Evolutionary conservation across 495 filamentous ascomycete species (phyloP).

Genomic region (Aspergillus sclerotiicarbonarius): DNA sequence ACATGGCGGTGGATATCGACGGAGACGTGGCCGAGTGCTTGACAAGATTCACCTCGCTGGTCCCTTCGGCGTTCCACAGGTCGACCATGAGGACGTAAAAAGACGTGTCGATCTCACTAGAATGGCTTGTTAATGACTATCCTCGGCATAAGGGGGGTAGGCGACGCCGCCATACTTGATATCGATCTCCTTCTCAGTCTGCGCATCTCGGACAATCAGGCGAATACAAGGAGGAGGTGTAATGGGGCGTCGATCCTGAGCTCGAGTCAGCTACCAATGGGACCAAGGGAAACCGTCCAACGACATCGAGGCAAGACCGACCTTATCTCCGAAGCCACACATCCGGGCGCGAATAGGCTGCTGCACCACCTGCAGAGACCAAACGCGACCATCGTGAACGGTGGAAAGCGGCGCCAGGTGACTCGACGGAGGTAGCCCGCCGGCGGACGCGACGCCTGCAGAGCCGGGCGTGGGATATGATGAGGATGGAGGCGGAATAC

Average conservation of each 20-base stretch:
- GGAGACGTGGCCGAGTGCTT: slow-evolving; percentile 83
- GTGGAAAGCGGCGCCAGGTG: slow-evolving; percentile 41
- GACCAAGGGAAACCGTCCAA: not conserved
- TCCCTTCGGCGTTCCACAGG: slow-evolving; percentile 80
- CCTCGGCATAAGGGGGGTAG: too few species aligned
- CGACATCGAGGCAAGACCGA: slow-evolving; percentile 28
- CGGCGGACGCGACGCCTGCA: slow-evolving; percentile 18
- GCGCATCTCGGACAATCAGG: slow-evolving; percentile 75
- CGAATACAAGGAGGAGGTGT: slow-evolving; percentile 92
- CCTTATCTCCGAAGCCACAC: slow-evolving; percentile 99
- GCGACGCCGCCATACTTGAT: slow-evolving; percentile 62
- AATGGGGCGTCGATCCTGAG: slow-evolving; percentile 91
- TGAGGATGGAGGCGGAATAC: slow-evolving; percentile 41
- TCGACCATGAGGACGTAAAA: slow-evolving; percentile 94
- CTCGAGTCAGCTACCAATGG: slow-evolving; percentile 4
- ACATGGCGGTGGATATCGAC: slow-evolving; percentile 81
- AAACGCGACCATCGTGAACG: slow-evolving; percentile 47
- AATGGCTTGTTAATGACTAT: slow-evolving; percentile 13
- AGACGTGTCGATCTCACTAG: slow-evolving; percentile 73
- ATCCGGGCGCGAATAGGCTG: slow-evolving; percentile 93
- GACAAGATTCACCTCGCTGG: slow-evolving; percentile 91
- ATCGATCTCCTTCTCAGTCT: slow-evolving; percentile 82
- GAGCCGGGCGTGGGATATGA: slow-evolving; percentile 42
- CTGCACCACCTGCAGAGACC: slow-evolving; percentile 80
- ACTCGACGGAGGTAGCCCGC: slow-evolving; percentile 31